Evolutionary conservation across 441 rosid species (phyloP).

Genomic region (Erodium texanum): DNA sequence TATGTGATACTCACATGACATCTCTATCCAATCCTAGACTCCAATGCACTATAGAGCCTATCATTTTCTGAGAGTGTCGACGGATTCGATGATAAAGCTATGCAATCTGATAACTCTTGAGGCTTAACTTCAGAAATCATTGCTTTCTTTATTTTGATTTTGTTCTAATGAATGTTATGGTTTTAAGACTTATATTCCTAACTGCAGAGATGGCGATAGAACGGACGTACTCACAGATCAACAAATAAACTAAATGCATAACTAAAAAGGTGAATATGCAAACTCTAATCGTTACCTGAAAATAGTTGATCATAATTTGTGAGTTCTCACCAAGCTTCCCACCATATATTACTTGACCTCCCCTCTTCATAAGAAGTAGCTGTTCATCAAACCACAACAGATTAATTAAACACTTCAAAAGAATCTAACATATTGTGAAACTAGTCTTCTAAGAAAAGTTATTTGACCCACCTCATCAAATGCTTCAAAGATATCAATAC

Average conservation of each 20-base stretch:
- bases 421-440: too few relatives aligned
- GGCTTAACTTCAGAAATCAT: too few relatives aligned
- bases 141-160: too few relatives aligned
- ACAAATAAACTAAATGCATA: neutral
- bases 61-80: too few relatives aligned
- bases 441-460: too few relatives aligned
- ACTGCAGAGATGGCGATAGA: too few relatives aligned
- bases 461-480: constrained; percentile 66
- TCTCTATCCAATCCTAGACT: neutral
- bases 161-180: too few relatives aligned
- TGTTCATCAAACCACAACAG: constrained; percentile 24
- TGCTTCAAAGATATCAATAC: constrained; percentile 88
- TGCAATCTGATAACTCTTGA: too few relatives aligned
- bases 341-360: constrained; percentile 84
- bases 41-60: too few relatives aligned
- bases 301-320: constrained; percentile 58
- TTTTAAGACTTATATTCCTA: too few relatives aligned
- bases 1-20: neutral
- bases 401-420: neutral
- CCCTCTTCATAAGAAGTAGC: constrained; percentile 95
- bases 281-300: constrained; percentile 46
- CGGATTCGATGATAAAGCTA: too few relatives aligned
- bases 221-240: too few relatives aligned
- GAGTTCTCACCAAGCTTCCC: constrained; percentile 76
- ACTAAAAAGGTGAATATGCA: neutral